Percentiles rank a stretch among this genome's conserved stretches.
phyloP scores from a whole-genome alignment of 2,329 filamentous ascomycete species.

The Seiridium unicorne region DNA sequence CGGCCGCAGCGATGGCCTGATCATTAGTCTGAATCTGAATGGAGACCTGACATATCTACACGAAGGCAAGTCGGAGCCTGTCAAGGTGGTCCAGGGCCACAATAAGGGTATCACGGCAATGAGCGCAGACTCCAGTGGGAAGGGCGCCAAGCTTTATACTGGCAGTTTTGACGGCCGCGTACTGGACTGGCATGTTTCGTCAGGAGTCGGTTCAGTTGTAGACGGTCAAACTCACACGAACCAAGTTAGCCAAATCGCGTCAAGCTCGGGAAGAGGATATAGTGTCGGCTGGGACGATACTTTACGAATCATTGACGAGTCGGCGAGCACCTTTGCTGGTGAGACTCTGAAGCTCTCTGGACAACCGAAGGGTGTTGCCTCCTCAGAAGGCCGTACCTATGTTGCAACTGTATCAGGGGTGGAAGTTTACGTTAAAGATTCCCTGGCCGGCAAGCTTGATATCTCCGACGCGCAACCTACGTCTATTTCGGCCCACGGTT shows the following conservation, averaged over 20 bases:
- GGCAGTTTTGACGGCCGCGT: slow-evolving; percentile 91
- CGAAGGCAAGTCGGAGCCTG: slow-evolving; percentile 67
- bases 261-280: slow-evolving; percentile 64
- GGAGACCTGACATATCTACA: slow-evolving; percentile 89
- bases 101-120: slow-evolving; percentile 88
- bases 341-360: slow-evolving; percentile 65
- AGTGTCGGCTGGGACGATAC: slow-evolving; percentile 95
- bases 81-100: slow-evolving; percentile 78
- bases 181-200: slow-evolving; percentile 76
- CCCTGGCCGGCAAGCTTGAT: slow-evolving; percentile 56
- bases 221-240: slow-evolving; percentile 84
- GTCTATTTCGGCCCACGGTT: slow-evolving; percentile 67
- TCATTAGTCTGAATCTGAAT: slow-evolving; percentile 85
- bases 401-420: slow-evolving; percentile 55
- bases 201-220: slow-evolving; percentile 66
- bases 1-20: slow-evolving; percentile 77
- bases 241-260: slow-evolving; percentile 75
- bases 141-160: slow-evolving; percentile 71
- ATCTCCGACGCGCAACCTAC: slow-evolving; percentile 63
- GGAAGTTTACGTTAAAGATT: slow-evolving; percentile 56
- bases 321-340: slow-evolving; percentile 73
- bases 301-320: slow-evolving; percentile 73
- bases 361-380: slow-evolving; percentile 64
- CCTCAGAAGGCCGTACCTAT: slow-evolving; percentile 39
- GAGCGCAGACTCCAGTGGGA: slow-evolving; percentile 51